Percentiles rank a stretch among this genome's conserved stretches.
phyloP scores from a whole-genome alignment of 192 early-diverging fungal species.

The Coemansia sp. region DNA sequence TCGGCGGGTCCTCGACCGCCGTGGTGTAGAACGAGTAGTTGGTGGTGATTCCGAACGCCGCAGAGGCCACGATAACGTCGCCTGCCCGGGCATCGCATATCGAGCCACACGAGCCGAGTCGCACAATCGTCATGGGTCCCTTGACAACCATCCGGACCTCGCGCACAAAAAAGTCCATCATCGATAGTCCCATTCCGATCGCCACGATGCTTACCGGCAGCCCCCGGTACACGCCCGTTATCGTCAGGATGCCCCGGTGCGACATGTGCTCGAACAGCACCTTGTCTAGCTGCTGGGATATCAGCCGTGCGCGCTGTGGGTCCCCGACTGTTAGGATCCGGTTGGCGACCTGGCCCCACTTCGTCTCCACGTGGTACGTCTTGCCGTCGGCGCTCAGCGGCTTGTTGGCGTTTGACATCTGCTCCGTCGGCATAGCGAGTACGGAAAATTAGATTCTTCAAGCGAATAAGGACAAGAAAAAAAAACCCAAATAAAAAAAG shows the following conservation, averaged over 20 bases:
- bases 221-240: slow-evolving; percentile 77
- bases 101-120: slow-evolving; percentile 86
- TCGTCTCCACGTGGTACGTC: slow-evolving; percentile 83
- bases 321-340: slow-evolving; percentile 89
- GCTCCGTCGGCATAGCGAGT: slow-evolving; percentile 24
- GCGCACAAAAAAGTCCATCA: slow-evolving; percentile 92
- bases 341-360: slow-evolving; percentile 80
- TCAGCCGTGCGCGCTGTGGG: slow-evolving; percentile 64
- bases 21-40: slow-evolving; percentile 77
- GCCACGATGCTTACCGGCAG: slow-evolving; percentile 81
- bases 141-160: slow-evolving; percentile 77
- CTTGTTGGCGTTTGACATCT: slow-evolving; percentile 73
- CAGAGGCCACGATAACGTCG: slow-evolving; percentile 68
- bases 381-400: slow-evolving; percentile 73
- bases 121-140: slow-evolving; percentile 76
- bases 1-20: slow-evolving; percentile 6
- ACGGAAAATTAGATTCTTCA: background rate
- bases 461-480: background rate
- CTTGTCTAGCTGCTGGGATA: slow-evolving; percentile 66
- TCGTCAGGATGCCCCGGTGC: slow-evolving; percentile 81
- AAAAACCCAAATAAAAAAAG: background rate
- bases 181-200: slow-evolving; percentile 80
- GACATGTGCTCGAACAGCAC: slow-evolving; percentile 58
- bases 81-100: slow-evolving; percentile 61
- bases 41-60: slow-evolving; percentile 62